Conservation (phyloP, 192 early-diverging fungal genomes). For the Entomortierella chlamydospora region DNA sequence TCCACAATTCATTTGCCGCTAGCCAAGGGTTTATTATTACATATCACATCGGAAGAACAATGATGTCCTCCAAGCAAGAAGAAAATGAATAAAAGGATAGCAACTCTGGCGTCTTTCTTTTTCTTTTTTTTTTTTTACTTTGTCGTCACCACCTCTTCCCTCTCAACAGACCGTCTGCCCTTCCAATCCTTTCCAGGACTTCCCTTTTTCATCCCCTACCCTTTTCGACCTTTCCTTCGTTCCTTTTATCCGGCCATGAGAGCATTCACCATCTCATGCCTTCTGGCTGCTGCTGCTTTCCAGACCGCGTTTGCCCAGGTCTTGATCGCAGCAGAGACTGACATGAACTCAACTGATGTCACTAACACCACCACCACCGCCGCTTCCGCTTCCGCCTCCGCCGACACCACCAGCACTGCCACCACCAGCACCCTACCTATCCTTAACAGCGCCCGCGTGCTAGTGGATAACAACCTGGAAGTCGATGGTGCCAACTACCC, state of each 20-base stretch:
- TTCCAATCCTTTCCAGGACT: conserved; percentile 47
- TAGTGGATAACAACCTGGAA: conserved; percentile 51
- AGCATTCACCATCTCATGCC: conserved; percentile 36
- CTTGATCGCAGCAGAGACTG: conserved; percentile 43
- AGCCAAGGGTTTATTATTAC: no score
- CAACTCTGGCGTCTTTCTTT: neutral
- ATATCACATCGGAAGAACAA: no score
- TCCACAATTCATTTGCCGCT: no score
- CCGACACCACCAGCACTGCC: neutral
- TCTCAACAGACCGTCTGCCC: conserved; percentile 5
- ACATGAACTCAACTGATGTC: conserved; percentile 34
- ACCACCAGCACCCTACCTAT: conserved; percentile 3
- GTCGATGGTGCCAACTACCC: conserved; percentile 44
- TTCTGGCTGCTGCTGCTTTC: conserved; percentile 37
- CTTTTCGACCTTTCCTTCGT: neutral
- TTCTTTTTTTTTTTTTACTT: neutral
- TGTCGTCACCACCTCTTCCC: neutral
- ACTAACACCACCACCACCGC: neutral
- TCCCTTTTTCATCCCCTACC: conserved; percentile 1
- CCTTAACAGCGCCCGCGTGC: conserved; percentile 32
- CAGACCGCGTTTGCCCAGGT: conserved; percentile 49
- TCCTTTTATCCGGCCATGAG: conserved; percentile 15
- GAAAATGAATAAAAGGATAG: conserved; percentile 13
- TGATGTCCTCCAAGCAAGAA: no score
- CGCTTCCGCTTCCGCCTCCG: neutral